Percentiles rank a stretch among this genome's conserved stretches.
phyloP scores from a whole-genome alignment of 2,329 filamentous ascomycete species.

The Hawksworthiomyces lignivorus region DNA sequence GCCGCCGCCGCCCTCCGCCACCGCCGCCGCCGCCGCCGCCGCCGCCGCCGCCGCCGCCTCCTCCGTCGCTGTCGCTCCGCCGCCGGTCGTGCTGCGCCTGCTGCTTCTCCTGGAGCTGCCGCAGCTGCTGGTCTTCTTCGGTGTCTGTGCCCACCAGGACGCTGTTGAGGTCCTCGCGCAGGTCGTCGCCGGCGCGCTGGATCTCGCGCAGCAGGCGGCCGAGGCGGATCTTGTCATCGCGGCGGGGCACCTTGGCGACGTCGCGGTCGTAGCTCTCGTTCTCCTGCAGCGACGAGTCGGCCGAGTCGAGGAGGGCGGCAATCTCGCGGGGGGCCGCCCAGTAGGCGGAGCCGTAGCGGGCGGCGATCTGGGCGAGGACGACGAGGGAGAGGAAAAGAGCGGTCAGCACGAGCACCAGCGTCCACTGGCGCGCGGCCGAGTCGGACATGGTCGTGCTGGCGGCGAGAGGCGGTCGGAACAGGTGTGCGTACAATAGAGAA shows the following conservation, averaged over 20 bases:
- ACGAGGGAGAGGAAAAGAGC: conserved; percentile 49
- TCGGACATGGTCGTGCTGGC: conserved; percentile 37
- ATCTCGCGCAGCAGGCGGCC: conserved; percentile 53
- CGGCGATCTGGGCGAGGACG: conserved; percentile 44
- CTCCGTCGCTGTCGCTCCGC: background rate
- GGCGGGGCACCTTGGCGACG: conserved; percentile 46
- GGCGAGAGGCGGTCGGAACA: too few relatives aligned
- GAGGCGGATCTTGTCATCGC: conserved; percentile 57
- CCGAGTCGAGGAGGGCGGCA: conserved; percentile 48
- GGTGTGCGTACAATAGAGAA: too few relatives aligned
- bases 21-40: background rate
- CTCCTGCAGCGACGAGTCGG: conserved; percentile 55
- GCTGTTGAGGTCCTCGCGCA: conserved; percentile 51
- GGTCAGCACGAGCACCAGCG: conserved; percentile 49
- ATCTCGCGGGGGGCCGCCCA: conserved; percentile 51
- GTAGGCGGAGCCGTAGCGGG: conserved; percentile 49
- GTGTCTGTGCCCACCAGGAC: conserved; percentile 38
- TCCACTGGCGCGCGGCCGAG: conserved; percentile 46
- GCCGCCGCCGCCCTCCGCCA: conserved; percentile 4
- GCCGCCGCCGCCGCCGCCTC: background rate
- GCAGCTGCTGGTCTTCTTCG: background rate
- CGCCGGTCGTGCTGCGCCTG: too few relatives aligned
- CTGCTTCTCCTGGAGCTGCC: background rate
- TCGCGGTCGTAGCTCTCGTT: conserved; percentile 58
- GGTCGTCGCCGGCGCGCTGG: conserved; percentile 50